These are phyloP conservation scores for Psilocybe subaeruginosa DNA, from an alignment of 768 basidiomycete genomes.

Conservation along the genomic window DNA sequence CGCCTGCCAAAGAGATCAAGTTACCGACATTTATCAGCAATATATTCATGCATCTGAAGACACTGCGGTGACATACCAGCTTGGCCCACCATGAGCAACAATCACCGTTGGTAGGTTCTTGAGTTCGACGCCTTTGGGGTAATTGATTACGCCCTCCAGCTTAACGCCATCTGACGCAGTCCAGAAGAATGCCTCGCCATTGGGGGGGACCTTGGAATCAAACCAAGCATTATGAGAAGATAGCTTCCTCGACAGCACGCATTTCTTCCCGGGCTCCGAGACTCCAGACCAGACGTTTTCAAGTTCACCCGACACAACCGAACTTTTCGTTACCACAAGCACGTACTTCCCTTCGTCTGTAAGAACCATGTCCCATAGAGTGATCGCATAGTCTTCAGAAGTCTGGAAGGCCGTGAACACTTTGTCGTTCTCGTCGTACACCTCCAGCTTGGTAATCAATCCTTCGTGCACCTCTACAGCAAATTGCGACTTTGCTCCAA, in stretches of 20 bases:
- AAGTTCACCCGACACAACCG: constrained; percentile 7
- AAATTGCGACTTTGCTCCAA: constrained; percentile 11
- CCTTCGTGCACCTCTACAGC: constrained; percentile 12
- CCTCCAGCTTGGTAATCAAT: constrained; percentile 13
- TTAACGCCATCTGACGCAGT: constrained; percentile 10
- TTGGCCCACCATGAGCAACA: constrained; percentile 15
- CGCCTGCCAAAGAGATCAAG: not conserved
- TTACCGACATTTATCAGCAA: too few species aligned
- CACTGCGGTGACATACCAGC: not conserved
- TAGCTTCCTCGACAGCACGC: constrained; percentile 8
- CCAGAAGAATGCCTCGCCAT: constrained; percentile 9
- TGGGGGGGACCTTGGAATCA: constrained; percentile 1
- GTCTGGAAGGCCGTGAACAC: constrained; percentile 14
- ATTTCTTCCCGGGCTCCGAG: constrained; percentile 4
- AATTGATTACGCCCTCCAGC: constrained; percentile 15
- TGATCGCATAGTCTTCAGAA: not conserved
- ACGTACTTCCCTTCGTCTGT: constrained; percentile 8
- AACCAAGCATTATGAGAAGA: constrained; percentile 15
- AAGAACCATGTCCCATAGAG: constrained; percentile 13
- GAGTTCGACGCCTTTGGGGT: constrained; percentile 8
- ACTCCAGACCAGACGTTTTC: constrained; percentile 15
- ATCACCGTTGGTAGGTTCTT: constrained; percentile 10
- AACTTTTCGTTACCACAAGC: constrained; percentile 11
- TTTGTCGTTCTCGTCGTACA: constrained; percentile 8
- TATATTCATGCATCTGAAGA: too few species aligned